phyloP scores from a whole-genome alignment of 805 yeast species.

The Candida odintsovae region DNA sequence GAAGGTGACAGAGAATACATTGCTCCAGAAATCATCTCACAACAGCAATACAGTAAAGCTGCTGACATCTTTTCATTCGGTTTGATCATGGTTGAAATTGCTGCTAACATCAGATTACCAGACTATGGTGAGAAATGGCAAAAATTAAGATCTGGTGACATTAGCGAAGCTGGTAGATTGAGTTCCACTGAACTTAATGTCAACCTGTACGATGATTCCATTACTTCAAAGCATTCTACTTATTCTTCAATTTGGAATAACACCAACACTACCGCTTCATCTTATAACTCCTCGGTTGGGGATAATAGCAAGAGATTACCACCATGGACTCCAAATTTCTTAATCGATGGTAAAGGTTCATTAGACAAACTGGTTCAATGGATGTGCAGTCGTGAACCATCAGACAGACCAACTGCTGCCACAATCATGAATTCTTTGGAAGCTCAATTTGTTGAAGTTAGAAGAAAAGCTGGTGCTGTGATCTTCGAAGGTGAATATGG shows the following conservation, averaged over 20 bases:
- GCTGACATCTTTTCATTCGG: slow-evolving; percentile 97
- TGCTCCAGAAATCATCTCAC: slow-evolving; percentile 90
- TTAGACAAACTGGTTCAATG: slow-evolving; percentile 76
- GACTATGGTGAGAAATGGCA: slow-evolving; percentile 98
- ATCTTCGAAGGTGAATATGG: slow-evolving; percentile 96
- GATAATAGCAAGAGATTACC: slow-evolving; percentile 42
- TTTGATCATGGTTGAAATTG: slow-evolving; percentile 86
- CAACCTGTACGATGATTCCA: slow-evolving; percentile 20
- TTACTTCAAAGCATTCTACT: slow-evolving; percentile 19
- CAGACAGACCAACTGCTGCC: slow-evolving; percentile 72
- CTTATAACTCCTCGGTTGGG: slow-evolving; percentile 24
- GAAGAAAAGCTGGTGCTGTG: slow-evolving; percentile 88
- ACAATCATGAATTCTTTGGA: slow-evolving; percentile 68
- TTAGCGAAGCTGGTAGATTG: slow-evolving; percentile 88
- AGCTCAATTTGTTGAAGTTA: slow-evolving; percentile 67
- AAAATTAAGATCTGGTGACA: slow-evolving; percentile 87
- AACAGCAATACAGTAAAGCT: slow-evolving; percentile 77
- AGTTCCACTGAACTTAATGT: slow-evolving; percentile 60
- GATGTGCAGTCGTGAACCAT: slow-evolving; percentile 86
- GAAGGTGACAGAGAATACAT: slow-evolving; percentile 98
- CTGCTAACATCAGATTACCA: slow-evolving; percentile 91
- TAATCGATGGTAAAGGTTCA: slow-evolving; percentile 63
- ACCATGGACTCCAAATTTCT: slow-evolving; percentile 81
- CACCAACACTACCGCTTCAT: slow-evolving; percentile 21
- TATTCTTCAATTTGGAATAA: slow-evolving; percentile 20